phyloP scores from a whole-genome alignment of 139 green algal genomes.

The Desmodesmus armatus region DNA sequence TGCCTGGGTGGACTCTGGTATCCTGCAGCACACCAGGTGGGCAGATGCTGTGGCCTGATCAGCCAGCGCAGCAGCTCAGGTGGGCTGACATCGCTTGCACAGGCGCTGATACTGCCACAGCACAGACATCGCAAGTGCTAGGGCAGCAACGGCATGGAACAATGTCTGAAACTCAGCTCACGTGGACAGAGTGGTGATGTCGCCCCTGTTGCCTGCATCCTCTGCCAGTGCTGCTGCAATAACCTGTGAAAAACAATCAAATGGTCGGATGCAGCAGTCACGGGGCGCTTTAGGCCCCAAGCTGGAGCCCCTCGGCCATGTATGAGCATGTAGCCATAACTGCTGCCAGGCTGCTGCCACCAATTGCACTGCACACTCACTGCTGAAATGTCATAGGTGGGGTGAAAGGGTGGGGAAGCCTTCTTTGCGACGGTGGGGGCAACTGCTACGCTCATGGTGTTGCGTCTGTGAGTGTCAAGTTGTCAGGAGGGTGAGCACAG shows the following conservation, averaged over 20 bases:
- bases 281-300: no score
- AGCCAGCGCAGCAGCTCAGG: not conserved
- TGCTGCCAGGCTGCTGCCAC: not conserved
- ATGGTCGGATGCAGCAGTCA: no score
- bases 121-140: no score
- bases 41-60: not conserved
- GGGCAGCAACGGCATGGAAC: no score
- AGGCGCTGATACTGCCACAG: not conserved
- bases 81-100: not conserved
- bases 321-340: no score
- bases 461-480: no score
- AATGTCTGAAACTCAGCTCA: slow-evolving; percentile 54
- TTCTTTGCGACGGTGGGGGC: not conserved
- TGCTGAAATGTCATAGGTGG: slow-evolving; percentile 41
- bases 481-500: no score
- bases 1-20: slow-evolving; percentile 76
- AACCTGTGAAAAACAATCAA: no score
- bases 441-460: slow-evolving; percentile 13
- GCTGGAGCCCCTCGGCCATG: no score
- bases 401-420: slow-evolving; percentile 7
- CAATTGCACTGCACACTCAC: no score
- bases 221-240: slow-evolving; percentile 68
- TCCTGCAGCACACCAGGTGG: slow-evolving; percentile 64
- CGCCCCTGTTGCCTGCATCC: slow-evolving; percentile 88
- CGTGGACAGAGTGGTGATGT: slow-evolving; percentile 93